A percentile compares a stretch with the other conserved stretches of the same genome.
phyloP scores from a whole-genome alignment of 768 basidiomycete genomes.

The Tremella yokohamensis region DNA sequence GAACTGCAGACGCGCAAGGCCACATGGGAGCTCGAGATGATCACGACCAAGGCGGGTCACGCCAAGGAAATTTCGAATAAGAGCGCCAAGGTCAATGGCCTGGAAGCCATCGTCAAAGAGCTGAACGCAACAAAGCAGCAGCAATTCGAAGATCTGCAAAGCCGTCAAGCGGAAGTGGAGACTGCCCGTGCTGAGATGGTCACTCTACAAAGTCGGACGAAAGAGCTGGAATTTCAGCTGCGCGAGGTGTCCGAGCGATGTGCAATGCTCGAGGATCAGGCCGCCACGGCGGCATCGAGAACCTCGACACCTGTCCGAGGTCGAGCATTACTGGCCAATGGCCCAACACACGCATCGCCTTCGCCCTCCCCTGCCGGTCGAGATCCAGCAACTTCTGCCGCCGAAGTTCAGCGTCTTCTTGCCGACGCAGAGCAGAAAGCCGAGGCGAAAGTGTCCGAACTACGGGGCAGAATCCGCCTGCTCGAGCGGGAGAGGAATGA shows the following conservation, averaged over 20 bases:
- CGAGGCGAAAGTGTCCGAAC: conserved; percentile 69
- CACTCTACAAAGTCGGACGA: conserved; percentile 68
- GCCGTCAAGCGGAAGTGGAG: conserved; percentile 86
- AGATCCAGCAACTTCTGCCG: conserved; percentile 14
- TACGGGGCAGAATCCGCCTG: conserved; percentile 61
- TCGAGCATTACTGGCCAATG: conserved; percentile 50
- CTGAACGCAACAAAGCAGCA: conserved; percentile 70
- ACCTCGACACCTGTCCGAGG: conserved; percentile 43
- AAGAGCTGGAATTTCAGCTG: conserved; percentile 81
- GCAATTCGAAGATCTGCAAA: conserved; percentile 80
- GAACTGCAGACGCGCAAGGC: conserved; percentile 64
- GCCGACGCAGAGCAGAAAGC: conserved; percentile 71
- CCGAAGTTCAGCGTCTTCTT: conserved; percentile 59
- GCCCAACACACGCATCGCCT: neutral
- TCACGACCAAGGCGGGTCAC: conserved; percentile 69
- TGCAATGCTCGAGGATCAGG: conserved; percentile 57
- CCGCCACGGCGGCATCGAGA: conserved; percentile 47
- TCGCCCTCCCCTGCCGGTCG: conserved; percentile 6
- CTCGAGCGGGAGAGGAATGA: conserved; percentile 82
- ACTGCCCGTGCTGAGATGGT: conserved; percentile 73
- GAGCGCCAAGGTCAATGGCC: conserved; percentile 61
- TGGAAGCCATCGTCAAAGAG: conserved; percentile 68
- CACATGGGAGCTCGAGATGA: conserved; percentile 73
- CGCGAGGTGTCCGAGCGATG: conserved; percentile 73
- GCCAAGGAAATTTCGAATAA: conserved; percentile 65